These are phyloP conservation scores for Cyathus striatus DNA, from an alignment of 768 basidiomycete genomes.

Conservation along the genomic window DNA sequence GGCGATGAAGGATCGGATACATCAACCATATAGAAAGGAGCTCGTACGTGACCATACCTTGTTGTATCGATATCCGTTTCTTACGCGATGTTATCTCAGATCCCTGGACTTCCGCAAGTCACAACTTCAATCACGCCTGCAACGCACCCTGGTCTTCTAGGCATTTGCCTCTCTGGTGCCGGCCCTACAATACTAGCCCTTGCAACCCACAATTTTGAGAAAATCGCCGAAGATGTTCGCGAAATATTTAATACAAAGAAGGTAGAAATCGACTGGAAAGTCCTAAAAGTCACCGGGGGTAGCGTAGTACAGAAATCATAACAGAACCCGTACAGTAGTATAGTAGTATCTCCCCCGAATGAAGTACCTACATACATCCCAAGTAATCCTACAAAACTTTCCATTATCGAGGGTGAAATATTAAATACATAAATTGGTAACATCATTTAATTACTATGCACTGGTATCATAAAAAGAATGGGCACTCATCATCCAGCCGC, in stretches of 20 bases:
- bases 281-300: slow-evolving; percentile 63
- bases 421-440: too few species aligned
- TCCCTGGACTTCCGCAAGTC: slow-evolving; percentile 93
- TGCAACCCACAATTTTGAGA: slow-evolving; percentile 79
- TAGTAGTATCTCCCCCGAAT: too few species aligned
- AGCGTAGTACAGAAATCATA: slow-evolving; percentile 30
- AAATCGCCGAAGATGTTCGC: slow-evolving; percentile 79
- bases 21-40: slow-evolving; percentile 91
- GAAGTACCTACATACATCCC: too few species aligned
- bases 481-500: too few species aligned
- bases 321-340: too few species aligned
- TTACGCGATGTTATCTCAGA: slow-evolving; percentile 41
- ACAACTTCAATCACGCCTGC: slow-evolving; percentile 83
- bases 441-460: too few species aligned
- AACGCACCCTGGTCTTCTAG: slow-evolving; percentile 91
- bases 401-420: too few species aligned
- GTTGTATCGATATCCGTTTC: not conserved
- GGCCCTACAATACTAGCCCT: slow-evolving; percentile 97
- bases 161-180: slow-evolving; percentile 96
- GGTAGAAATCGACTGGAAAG: slow-evolving; percentile 87
- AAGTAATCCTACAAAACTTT: too few species aligned
- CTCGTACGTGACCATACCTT: slow-evolving; percentile 50
- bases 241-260: slow-evolving; percentile 65
- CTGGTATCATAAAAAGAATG: too few species aligned
- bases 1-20: slow-evolving; percentile 97